phyloP scores from a whole-genome alignment of 805 yeast genomes.

The Soucietia sequanensis region DNA sequence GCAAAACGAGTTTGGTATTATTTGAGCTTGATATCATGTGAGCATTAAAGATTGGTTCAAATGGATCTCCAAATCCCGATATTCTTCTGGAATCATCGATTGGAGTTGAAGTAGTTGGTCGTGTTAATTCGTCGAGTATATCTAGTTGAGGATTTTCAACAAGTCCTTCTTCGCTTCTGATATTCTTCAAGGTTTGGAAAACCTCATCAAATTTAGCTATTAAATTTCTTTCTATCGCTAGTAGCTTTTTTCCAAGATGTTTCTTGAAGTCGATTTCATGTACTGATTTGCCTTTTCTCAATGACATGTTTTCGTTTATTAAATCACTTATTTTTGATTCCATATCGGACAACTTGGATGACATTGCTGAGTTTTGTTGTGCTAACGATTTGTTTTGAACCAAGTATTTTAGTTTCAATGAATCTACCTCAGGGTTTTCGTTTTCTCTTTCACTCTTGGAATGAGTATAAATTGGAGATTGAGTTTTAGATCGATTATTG shows the following conservation, averaged over 20 bases:
- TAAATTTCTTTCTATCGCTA: slow-evolving; percentile 40
- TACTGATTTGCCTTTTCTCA: slow-evolving; percentile 36
- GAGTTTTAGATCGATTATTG: neutral
- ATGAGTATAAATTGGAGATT: neutral
- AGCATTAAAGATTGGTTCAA: too few relatives aligned
- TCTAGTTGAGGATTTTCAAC: slow-evolving; percentile 15
- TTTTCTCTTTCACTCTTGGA: neutral
- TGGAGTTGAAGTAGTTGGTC: slow-evolving; percentile 21
- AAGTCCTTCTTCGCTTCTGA: slow-evolving; percentile 43
- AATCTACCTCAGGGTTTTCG: slow-evolving; percentile 14
- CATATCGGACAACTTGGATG: slow-evolving; percentile 50
- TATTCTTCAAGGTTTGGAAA: slow-evolving; percentile 37
- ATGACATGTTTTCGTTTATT: slow-evolving; percentile 47
- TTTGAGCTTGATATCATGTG: too few relatives aligned
- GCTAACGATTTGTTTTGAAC: slow-evolving; percentile 62
- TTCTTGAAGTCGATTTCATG: slow-evolving; percentile 24
- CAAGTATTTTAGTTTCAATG: slow-evolving; percentile 29
- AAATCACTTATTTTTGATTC: slow-evolving; percentile 51
- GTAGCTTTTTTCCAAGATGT: slow-evolving; percentile 36
- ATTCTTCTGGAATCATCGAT: slow-evolving; percentile 5
- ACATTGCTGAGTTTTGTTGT: slow-evolving; percentile 52
- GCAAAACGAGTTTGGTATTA: too few relatives aligned
- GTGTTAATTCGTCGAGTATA: slow-evolving; percentile 4
- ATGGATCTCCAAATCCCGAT: too few relatives aligned
- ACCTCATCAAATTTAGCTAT: slow-evolving; percentile 45